A percentile compares a stretch with the other conserved stretches of the same genome.
phyloP scores from a whole-genome alignment of 768 basidiomycete species.

The Nevesoporus exiguus region DNA sequence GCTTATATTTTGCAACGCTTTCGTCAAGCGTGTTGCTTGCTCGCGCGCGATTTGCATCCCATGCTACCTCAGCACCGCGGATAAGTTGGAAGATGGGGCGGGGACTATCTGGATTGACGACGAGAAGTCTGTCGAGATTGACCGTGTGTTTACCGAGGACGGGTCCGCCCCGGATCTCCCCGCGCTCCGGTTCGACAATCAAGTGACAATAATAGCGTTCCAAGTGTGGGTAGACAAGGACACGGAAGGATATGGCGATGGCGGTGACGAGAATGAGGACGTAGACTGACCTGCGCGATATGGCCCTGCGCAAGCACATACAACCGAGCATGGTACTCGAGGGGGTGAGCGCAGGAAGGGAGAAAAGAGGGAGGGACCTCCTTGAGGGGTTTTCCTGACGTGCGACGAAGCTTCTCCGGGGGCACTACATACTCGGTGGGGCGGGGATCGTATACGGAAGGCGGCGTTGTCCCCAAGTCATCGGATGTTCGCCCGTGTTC shows the following conservation, averaged over 20 bases:
- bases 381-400: no score
- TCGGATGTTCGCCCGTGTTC: no score
- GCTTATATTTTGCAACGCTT: slow-evolving; percentile 37
- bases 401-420: no score
- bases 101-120: slow-evolving; percentile 31
- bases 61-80: slow-evolving; percentile 32
- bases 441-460: no score
- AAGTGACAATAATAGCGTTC: neutral
- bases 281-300: neutral
- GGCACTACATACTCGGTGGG: no score
- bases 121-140: slow-evolving; percentile 30
- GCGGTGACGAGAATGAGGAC: neutral
- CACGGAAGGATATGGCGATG: neutral
- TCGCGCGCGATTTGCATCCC: slow-evolving; percentile 35
- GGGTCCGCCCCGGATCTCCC: neutral
- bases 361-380: no score
- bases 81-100: slow-evolving; percentile 47
- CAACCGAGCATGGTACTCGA: no score
- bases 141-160: slow-evolving; percentile 18
- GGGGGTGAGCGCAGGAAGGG: no score
- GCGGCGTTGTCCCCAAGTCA: no score
- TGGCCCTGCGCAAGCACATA: neutral
- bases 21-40: no score
- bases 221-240: neutral
- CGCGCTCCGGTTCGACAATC: no score